Conservation (phyloP, 768 basidiomycete species). For the Tylopilus rubrobrunneus region DNA sequence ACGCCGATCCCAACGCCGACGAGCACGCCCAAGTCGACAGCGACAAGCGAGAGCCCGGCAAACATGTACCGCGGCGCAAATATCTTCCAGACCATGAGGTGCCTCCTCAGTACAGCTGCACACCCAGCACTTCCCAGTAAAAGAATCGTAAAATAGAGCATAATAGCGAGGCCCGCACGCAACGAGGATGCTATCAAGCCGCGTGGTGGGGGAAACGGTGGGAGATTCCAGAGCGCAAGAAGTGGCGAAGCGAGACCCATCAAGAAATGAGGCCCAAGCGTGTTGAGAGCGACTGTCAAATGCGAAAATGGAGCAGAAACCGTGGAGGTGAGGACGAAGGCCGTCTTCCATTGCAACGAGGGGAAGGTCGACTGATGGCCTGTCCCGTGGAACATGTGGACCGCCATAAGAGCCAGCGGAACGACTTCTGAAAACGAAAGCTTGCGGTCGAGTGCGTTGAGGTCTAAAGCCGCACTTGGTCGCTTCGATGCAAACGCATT, state of each 20-base stretch:
- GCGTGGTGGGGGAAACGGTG: slow-evolving; percentile 44
- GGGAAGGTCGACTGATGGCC: slow-evolving; percentile 90
- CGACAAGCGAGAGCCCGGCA: slow-evolving; percentile 59
- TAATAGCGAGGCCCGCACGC: slow-evolving; percentile 59
- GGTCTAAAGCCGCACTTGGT: slow-evolving; percentile 41
- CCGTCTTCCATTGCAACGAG: slow-evolving; percentile 93
- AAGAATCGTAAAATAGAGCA: slow-evolving; percentile 63
- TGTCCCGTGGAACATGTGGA: slow-evolving; percentile 79
- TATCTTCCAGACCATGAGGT: slow-evolving; percentile 99
- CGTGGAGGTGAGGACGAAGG: slow-evolving; percentile 73
- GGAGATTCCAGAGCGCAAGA: slow-evolving; percentile 78
- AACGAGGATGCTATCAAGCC: slow-evolving; percentile 36
- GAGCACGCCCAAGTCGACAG: slow-evolving; percentile 58
- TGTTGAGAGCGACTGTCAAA: slow-evolving; percentile 71
- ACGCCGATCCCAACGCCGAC: slow-evolving; percentile 24
- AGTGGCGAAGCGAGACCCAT: slow-evolving; percentile 66
- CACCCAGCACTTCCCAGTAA: slow-evolving; percentile 67
- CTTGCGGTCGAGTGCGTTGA: slow-evolving; percentile 29
- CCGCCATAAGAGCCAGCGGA: slow-evolving; percentile 70
- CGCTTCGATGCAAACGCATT: slow-evolving; percentile 47
- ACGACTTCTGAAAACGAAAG: slow-evolving; percentile 64
- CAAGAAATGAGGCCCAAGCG: slow-evolving; percentile 68
- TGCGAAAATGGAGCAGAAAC: slow-evolving; percentile 73
- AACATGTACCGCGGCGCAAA: slow-evolving; percentile 95
- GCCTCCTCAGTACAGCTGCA: slow-evolving; percentile 73